Evolutionary conservation across 1,284 basidiomycete species (phyloP), one percentile per base, ranked within the genome.

Genomic region (Coniferiporia weirii): DNA sequence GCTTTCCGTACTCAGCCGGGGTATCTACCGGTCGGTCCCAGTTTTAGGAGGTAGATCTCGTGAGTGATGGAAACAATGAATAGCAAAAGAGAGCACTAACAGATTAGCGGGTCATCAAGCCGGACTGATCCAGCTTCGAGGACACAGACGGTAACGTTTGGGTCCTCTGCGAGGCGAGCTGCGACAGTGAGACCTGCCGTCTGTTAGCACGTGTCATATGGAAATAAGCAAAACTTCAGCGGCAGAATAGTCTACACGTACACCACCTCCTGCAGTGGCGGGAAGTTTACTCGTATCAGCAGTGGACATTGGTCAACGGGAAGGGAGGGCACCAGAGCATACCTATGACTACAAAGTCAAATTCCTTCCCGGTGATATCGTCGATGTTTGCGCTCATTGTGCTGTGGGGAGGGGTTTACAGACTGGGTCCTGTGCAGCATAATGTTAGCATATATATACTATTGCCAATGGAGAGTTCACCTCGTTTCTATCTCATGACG

Each of bases 171-270:
- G n/a, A 82, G 68, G 2, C 79, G 71, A 36, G 69, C 69, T 8
- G 80, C 80, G 3, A 81, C 67, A 0, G 74, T 73, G 15, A 76
- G 65, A 9, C 78, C 78, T 0, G 73, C 71, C 4, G 78, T 62
- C 66, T 66, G 45, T 13, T 10, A 12, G 17, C 27, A 5, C 27
- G n/a, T n/a, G 27, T 27, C 27, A 5, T 27, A 27, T 5, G 27
- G 3, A 27, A 5, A 27, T 27, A 27, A 27, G 27, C 27, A 27
- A 27, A 27, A 27, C 27, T 27, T 27, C 27, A 27, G 27, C 27
- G 5, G 27, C 5, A 27, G 27, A 8, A 52, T 22, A 36, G 22
- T n/a, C 38, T 15, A 17, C 2, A 19, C 56, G 10, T 45, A 61
- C 60, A 27, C 60, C 60, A 1, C 60, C 60, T 27, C 60, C 60